phyloP scores from a whole-genome alignment of 768 basidiomycete genomes.

The Boletus vermiculosoides region DNA sequence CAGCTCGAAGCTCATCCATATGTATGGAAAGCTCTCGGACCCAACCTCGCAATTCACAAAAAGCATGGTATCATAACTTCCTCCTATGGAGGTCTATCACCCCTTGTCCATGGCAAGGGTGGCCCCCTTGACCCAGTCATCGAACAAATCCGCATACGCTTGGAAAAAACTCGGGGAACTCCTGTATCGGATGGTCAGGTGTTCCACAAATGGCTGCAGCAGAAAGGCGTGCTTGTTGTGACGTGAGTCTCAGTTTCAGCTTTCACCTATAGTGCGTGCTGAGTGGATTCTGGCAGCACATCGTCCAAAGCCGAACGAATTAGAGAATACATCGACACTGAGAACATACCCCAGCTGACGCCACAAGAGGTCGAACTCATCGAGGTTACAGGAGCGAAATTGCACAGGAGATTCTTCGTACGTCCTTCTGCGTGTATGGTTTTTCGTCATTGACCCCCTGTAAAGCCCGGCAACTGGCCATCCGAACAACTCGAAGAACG shows the following conservation, averaged over 20 bases:
- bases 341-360: slow-evolving; percentile 29
- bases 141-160: slow-evolving; percentile 31
- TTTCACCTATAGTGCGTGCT: neutral
- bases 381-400: slow-evolving; percentile 26
- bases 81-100: slow-evolving; percentile 41
- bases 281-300: slow-evolving; percentile 25
- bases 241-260: neutral
- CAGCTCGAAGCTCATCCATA: slow-evolving; percentile 58
- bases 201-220: slow-evolving; percentile 30
- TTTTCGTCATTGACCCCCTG: slow-evolving; percentile 3
- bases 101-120: slow-evolving; percentile 35
- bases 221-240: slow-evolving; percentile 1
- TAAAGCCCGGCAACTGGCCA: slow-evolving; percentile 21
- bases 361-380: slow-evolving; percentile 25
- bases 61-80: slow-evolving; percentile 39
- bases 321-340: slow-evolving; percentile 33
- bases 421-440: neutral
- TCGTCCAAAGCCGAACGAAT: slow-evolving; percentile 34
- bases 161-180: slow-evolving; percentile 25
- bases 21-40: slow-evolving; percentile 42
- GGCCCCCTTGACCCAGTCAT: slow-evolving; percentile 43
- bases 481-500: slow-evolving; percentile 8
- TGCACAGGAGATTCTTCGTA: slow-evolving; percentile 29
- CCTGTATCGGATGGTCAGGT: slow-evolving; percentile 32
- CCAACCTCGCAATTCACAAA: slow-evolving; percentile 35